Base-by-base conservation (phyloP, 2,329 filamentous ascomycete genomes). In the Trichoderma sp. region DNA sequence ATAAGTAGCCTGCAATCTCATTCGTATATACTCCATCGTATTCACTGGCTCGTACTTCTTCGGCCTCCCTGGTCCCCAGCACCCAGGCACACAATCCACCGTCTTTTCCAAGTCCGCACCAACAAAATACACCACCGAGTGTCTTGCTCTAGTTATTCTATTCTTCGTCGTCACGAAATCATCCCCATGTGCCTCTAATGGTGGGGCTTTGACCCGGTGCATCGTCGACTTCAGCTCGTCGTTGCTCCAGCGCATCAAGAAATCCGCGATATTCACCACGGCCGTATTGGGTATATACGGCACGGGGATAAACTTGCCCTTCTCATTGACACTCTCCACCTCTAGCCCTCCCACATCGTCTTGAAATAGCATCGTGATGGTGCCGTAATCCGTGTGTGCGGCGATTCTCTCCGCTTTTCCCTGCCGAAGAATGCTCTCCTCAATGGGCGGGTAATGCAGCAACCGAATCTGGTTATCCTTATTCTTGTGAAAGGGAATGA, bases 111-210 rank as follows among this genome's bases (percentile, higher is more conserved):
- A 77, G 71, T 87, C 83, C 0, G 86, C 84, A 6, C 80, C 77
- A 37, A 88, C 80, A 68, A 89, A 89, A 73, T 88, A 89, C 0
- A 87, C 86, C 64, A 89, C 89, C 10, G 87, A 89, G 71, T 87
- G 89, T 16, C 87, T 78, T 24, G 83, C 80, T 37, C 79, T 77
- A 3, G 84, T 86, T 79, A 86, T 83, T 4, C 16, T 79, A 65
- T 47, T 19, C 59, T 47, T 81, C 74, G 19, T 81, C 74, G 13
- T 43, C 1, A 74, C 73, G 1, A 78, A 59, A 27, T 66, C 53
- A 10, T 8, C 53, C 37, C 29, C 49, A 2, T 4, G n/a, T 19
- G n/a, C 21, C 19, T 16, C 5, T 53, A 58, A 35, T 8, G 68
- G 70, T 24, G 78, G 77, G 75, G 87, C 84, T 37, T 81, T 81